phyloP scores from a whole-genome alignment of 2,329 filamentous ascomycete genomes.

The Aspergillus brunneoviolaceus region DNA sequence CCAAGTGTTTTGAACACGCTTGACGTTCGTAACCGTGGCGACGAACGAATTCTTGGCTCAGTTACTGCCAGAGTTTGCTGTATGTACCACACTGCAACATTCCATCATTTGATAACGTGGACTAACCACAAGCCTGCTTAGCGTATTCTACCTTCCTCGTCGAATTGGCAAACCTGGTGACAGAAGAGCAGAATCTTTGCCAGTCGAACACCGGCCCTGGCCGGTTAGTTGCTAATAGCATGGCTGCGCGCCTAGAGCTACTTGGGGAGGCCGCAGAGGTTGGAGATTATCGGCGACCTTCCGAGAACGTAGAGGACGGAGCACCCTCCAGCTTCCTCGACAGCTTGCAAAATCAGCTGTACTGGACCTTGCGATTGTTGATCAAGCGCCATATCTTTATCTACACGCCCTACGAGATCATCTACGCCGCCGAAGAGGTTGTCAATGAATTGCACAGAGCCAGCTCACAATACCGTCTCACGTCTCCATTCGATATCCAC shows the following conservation, averaged over 20 bases:
- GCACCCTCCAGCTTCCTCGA: constrained; percentile 32
- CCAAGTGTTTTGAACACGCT: constrained; percentile 38
- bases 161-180: constrained; percentile 37
- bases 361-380: constrained; percentile 44
- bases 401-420: constrained; percentile 43
- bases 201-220: constrained; percentile 37
- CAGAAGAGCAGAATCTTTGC: constrained; percentile 35
- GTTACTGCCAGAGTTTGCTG: constrained; percentile 39
- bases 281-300: constrained; percentile 33
- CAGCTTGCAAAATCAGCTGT: constrained; percentile 41
- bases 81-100: constrained; percentile 25
- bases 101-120: neutral
- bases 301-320: constrained; percentile 28
- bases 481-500: constrained; percentile 44
- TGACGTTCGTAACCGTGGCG: constrained; percentile 40
- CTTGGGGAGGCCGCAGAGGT: constrained; percentile 37
- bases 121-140: constrained; percentile 16
- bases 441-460: constrained; percentile 42
- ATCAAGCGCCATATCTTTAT: constrained; percentile 46
- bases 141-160: constrained; percentile 40
- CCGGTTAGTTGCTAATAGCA: constrained; percentile 37
- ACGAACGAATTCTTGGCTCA: constrained; percentile 39
- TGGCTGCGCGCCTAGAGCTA: constrained; percentile 40
- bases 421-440: constrained; percentile 41
- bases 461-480: constrained; percentile 28